phyloP scores from a whole-genome alignment of 768 basidiomycete species.

The Trametes villosa region DNA sequence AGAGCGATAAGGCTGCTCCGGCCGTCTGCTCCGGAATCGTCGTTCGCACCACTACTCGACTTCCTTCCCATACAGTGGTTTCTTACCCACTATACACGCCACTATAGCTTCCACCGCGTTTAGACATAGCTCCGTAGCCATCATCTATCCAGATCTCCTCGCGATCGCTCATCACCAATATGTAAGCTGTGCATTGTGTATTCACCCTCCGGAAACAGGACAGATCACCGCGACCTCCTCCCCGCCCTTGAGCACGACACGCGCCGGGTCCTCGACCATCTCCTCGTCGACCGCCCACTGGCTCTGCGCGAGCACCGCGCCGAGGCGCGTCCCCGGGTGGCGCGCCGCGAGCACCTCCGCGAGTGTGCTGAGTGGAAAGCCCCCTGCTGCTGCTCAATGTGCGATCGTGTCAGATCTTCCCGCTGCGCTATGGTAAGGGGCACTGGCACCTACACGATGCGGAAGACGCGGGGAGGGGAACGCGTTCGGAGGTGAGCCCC shows the following conservation, averaged over 20 bases:
- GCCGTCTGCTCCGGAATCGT: neutral
- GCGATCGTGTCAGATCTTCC: no score
- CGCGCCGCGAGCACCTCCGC: constrained; percentile 53
- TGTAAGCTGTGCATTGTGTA: no score
- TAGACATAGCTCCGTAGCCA: no score
- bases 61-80: neutral
- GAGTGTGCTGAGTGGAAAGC: constrained; percentile 56
- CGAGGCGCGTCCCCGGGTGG: constrained; percentile 56
- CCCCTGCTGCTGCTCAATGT: constrained; percentile 21
- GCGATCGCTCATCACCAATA: no score
- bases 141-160: no score
- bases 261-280: constrained; percentile 69
- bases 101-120: no score
- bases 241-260: constrained; percentile 59
- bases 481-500: constrained; percentile 55
- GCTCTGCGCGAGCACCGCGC: constrained; percentile 58
- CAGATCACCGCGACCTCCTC: constrained; percentile 83
- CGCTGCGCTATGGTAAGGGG: no score
- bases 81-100: no score
- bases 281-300: constrained; percentile 83
- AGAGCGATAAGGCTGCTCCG: neutral
- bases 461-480: no score
- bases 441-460: no score
- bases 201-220: constrained; percentile 81
- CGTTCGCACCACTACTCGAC: neutral